Evolutionary conservation across 306 rosid genomes (phyloP).

Genomic region (Prosopis cineraria): DNA sequence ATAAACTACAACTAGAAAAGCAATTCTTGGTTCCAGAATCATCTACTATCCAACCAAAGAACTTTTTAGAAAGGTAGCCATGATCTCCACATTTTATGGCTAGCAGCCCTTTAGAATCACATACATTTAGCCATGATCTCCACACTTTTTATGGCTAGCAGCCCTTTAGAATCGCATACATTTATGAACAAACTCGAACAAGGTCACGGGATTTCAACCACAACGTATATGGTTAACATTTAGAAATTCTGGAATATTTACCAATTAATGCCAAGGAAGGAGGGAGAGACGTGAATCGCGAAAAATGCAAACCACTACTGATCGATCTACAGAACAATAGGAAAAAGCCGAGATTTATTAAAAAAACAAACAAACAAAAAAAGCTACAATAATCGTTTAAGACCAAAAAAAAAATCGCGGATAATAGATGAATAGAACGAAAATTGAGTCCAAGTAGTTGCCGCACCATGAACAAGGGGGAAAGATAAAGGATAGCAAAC

Average conservation of each 20-base stretch:
- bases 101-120: slow-evolving; percentile 7
- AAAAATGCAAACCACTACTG: neutral
- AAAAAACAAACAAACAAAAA: neutral
- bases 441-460: neutral
- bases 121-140: neutral
- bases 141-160: neutral
- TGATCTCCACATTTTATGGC: neutral
- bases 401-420: neutral
- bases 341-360: neutral
- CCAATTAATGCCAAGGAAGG: neutral
- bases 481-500: neutral
- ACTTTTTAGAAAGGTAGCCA: neutral
- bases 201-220: neutral
- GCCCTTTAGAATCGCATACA: slow-evolving; percentile 2
- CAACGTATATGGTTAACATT: neutral
- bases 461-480: neutral
- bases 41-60: neutral
- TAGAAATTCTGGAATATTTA: neutral
- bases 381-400: neutral
- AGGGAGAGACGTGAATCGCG: neutral
- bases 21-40: neutral
- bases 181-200: neutral
- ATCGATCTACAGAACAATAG: neutral
- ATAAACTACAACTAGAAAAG: neutral
- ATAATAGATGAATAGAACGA: neutral